A percentile compares a stretch with the other conserved stretches of the same genome.
Evolutionary conservation across 1,139 yeast genomes (phyloP).

Genomic region (Debaryomyces sp.): DNA sequence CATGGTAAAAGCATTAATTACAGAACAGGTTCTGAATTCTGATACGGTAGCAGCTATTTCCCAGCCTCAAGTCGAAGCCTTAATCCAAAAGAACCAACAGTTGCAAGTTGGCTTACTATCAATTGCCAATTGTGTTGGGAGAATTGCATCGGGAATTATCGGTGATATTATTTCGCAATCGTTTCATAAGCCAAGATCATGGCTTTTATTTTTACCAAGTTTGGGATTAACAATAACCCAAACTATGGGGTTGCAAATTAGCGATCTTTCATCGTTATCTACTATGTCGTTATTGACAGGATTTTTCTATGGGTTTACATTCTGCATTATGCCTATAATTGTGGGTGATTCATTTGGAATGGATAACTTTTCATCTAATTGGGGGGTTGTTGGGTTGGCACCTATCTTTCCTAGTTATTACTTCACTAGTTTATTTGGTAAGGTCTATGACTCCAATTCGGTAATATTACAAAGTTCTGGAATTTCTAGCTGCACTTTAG

Average conservation of each 20-base stretch:
- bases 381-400: slow-evolving; percentile 60
- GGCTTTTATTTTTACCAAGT: slow-evolving; percentile 51
- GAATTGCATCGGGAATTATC: slow-evolving; percentile 52
- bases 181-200: slow-evolving; percentile 44
- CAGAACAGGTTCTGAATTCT: slow-evolving; percentile 18
- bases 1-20: slow-evolving; percentile 55
- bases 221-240: slow-evolving; percentile 46
- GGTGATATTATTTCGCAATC: slow-evolving; percentile 55
- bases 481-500: slow-evolving; percentile 34
- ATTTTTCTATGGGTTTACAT: slow-evolving; percentile 58
- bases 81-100: slow-evolving; percentile 54
- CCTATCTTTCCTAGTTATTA: slow-evolving; percentile 55
- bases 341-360: slow-evolving; percentile 62
- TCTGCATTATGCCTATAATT: slow-evolving; percentile 60
- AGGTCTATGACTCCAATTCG: slow-evolving; percentile 50
- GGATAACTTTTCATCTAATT: slow-evolving; percentile 54
- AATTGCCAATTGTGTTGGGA: slow-evolving; percentile 55
- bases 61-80: slow-evolving; percentile 24
- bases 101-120: slow-evolving; percentile 59
- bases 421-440: slow-evolving; percentile 55
- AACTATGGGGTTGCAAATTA: slow-evolving; percentile 35
- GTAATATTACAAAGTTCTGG: slow-evolving; percentile 16
- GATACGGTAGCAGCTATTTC: slow-evolving; percentile 13
- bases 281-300: slow-evolving; percentile 50
- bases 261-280: slow-evolving; percentile 33